phyloP scores from a whole-genome alignment of 164 flowering plant species.

The Litsea cubeba region DNA sequence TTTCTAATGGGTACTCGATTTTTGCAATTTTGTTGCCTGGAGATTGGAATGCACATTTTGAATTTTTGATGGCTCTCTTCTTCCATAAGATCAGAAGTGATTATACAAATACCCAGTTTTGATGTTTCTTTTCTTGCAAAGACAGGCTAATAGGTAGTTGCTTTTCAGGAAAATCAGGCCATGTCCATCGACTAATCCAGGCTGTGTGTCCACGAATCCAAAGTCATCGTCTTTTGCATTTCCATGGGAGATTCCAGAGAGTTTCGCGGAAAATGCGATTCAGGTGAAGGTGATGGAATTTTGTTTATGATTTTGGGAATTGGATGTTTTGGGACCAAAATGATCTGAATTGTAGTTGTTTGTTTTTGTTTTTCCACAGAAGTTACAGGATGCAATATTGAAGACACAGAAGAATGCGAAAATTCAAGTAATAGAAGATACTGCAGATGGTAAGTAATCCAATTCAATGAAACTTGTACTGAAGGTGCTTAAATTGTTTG shows the following conservation, averaged over 20 bases:
- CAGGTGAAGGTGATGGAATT: conserved; percentile 33
- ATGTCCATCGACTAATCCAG: conserved; percentile 84
- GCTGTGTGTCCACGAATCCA: conserved; percentile 82
- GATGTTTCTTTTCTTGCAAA: neutral
- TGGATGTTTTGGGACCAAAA: neutral
- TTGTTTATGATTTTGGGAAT: neutral
- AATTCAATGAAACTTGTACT: neutral
- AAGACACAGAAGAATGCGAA: conserved; percentile 75
- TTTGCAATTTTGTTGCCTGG: neutral
- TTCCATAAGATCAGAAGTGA: neutral
- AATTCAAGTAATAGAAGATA: conserved; percentile 57
- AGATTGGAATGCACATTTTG: neutral
- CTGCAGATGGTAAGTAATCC: conserved; percentile 54
- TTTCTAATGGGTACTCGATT: neutral
- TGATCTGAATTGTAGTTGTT: neutral
- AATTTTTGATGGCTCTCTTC: neutral
- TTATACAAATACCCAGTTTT: neutral
- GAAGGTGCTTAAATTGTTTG: neutral
- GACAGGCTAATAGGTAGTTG: neutral
- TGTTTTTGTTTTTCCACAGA: conserved; percentile 34
- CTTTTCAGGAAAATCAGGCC: conserved; percentile 76
- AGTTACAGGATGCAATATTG: conserved; percentile 69
- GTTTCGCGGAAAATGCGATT: conserved; percentile 40
- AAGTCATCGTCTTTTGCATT: conserved; percentile 69
- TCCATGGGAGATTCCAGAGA: conserved; percentile 67